Evolutionary conservation across 768 basidiomycete species (phyloP).

Genomic region (Rhodotorula diobovata): DNA sequence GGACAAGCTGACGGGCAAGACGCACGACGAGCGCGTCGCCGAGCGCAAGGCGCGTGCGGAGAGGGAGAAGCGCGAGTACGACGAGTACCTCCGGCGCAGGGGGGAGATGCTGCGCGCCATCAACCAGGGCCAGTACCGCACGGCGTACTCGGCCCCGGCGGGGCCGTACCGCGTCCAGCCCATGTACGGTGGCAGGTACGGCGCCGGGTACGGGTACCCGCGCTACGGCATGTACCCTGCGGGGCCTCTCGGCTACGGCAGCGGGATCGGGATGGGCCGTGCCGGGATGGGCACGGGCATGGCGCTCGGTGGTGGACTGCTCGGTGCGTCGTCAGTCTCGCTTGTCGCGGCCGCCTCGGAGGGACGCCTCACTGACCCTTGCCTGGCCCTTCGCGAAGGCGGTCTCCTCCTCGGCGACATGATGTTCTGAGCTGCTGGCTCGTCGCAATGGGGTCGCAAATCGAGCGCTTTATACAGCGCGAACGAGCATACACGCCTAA

Average conservation of each 20-base stretch:
- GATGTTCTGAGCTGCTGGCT: neutral
- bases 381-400: neutral
- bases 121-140: neutral
- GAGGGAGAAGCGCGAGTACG: slow-evolving; percentile 24
- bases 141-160: slow-evolving; percentile 22
- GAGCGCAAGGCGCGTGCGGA: slow-evolving; percentile 27
- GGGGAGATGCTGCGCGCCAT: slow-evolving; percentile 15
- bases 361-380: too few species aligned
- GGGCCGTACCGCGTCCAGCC: slow-evolving; percentile 6
- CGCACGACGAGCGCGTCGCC: slow-evolving; percentile 30
- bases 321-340: slow-evolving; percentile 6
- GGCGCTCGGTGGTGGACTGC: slow-evolving; percentile 15
- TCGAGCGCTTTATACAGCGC: too few species aligned
- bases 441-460: too few species aligned
- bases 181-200: neutral
- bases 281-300: slow-evolving; percentile 12
- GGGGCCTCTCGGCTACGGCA: neutral
- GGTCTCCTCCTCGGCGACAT: slow-evolving; percentile 18
- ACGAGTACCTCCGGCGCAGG: slow-evolving; percentile 28
- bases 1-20: slow-evolving; percentile 37
- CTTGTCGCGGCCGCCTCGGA: too few species aligned
- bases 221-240: slow-evolving; percentile 1
- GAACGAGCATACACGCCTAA: too few species aligned
- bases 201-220: slow-evolving; percentile 15
- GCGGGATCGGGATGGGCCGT: neutral